Evolutionary conservation across 75 land plant genomes (phyloP).

Genomic region (Cupressus sempervirens): DNA sequence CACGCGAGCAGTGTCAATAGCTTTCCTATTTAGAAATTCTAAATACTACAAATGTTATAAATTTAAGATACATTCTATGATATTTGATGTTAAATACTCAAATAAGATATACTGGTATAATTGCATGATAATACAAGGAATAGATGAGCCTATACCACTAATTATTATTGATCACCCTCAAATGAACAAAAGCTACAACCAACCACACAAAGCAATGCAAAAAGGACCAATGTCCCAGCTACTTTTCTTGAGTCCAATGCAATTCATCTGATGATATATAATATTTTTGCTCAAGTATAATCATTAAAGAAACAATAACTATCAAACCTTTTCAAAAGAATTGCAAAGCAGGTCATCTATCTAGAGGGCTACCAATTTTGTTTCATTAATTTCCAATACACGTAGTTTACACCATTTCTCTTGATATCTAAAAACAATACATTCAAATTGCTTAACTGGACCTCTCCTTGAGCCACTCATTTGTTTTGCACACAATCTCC

Average conservation of each 20-base stretch:
- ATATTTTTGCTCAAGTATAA: not conserved
- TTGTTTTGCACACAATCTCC: too few species aligned
- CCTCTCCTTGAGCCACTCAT: too few species aligned
- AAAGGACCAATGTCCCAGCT: not conserved
- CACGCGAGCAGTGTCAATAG: not conserved
- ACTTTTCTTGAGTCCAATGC: not conserved
- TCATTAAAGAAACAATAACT: not conserved
- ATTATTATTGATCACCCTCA: not conserved
- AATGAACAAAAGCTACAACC: not conserved
- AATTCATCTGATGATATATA: not conserved
- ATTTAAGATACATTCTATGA: not conserved
- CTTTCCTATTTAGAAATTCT: not conserved
- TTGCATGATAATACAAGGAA: not conserved
- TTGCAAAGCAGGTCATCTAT: not conserved
- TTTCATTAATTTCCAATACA: too few species aligned
- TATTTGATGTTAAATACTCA: not conserved
- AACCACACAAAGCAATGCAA: not conserved
- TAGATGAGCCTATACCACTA: not conserved
- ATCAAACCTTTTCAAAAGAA: not conserved
- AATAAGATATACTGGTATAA: not conserved
- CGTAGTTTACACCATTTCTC: not conserved
- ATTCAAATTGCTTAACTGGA: not conserved
- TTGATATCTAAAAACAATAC: too few species aligned
- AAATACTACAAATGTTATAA: not conserved
- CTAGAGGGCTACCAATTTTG: not conserved